phyloP scores from a whole-genome alignment of 2,329 filamentous ascomycete species.

The Colletotrichum cereale region DNA sequence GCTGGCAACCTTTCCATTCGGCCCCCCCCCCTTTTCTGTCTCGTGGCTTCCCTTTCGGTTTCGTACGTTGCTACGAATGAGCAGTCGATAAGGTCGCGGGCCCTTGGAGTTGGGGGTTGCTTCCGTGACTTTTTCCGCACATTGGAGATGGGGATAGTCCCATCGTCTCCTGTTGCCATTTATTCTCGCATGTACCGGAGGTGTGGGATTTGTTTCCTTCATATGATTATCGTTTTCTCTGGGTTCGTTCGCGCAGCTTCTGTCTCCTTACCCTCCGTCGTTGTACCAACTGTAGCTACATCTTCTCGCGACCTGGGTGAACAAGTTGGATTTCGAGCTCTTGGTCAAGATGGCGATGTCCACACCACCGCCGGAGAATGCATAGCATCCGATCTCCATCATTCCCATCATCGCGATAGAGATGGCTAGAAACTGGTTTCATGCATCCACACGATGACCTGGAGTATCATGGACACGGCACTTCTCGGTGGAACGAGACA shows the following conservation, averaged over 20 bases:
- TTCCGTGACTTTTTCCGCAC: not conserved
- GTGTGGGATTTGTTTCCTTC: not conserved
- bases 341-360: not conserved
- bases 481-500: too few species aligned
- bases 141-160: not conserved
- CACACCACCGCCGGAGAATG: not conserved
- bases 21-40: not conserved
- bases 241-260: too few species aligned
- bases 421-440: not conserved
- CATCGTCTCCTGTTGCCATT: not conserved
- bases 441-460: not conserved
- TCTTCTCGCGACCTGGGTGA: too few species aligned
- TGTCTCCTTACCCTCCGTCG: not conserved
- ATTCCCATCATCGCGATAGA: not conserved
- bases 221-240: too few species aligned
- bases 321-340: not conserved
- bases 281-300: fast-evolving
- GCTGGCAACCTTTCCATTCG: too few species aligned
- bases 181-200: not conserved
- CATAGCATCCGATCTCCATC: not conserved
- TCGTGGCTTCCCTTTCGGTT: not conserved
- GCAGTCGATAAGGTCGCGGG: not conserved
- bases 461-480: not conserved
- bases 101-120: too few species aligned
- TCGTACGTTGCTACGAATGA: not conserved